Evolutionary conservation across 2,329 filamentous ascomycete species (phyloP).

Genomic region (Plenodomus lindquistii): DNA sequence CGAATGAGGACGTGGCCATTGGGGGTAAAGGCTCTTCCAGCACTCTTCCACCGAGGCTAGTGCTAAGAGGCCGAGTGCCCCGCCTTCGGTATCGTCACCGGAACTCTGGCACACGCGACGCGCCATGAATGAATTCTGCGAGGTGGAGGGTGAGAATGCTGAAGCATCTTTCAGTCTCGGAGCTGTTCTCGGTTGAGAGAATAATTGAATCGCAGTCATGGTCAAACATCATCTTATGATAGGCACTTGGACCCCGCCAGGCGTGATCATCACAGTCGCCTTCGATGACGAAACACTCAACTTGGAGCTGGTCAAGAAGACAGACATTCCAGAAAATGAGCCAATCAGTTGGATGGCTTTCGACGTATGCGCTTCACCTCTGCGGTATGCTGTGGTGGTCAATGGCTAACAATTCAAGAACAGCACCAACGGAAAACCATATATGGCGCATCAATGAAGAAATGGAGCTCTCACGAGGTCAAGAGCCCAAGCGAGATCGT

Average conservation of each 20-base stretch:
- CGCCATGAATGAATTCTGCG: constrained; percentile 1
- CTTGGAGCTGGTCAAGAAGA: constrained; percentile 76
- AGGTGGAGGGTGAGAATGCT: neutral
- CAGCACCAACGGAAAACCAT: constrained; percentile 82
- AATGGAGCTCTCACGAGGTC: constrained; percentile 82
- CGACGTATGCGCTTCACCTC: constrained; percentile 60
- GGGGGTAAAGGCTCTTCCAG: constrained; percentile 33
- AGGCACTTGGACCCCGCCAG: constrained; percentile 87
- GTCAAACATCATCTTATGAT: constrained; percentile 93
- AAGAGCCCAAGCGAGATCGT: constrained; percentile 74
- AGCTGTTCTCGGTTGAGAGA: neutral
- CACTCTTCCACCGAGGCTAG: constrained; percentile 17
- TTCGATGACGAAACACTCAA: constrained; percentile 83
- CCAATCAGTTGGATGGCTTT: constrained; percentile 95
- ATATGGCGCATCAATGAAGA: constrained; percentile 91
- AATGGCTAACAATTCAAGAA: constrained; percentile 16
- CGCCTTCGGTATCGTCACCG: constrained; percentile 24
- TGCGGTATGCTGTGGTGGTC: neutral
- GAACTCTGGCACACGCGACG: constrained; percentile 15
- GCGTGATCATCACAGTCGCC: constrained; percentile 84
- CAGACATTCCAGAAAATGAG: constrained; percentile 78
- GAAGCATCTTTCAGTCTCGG: neutral
- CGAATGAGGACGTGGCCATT: constrained; percentile 58
- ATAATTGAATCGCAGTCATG: constrained; percentile 19
- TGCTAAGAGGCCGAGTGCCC: constrained; percentile 16